Evolutionary conservation across 2,329 filamentous ascomycete genomes (phyloP), one percentile per base, ranked within the genome.

Genomic region (Spiromastix sp.): DNA sequence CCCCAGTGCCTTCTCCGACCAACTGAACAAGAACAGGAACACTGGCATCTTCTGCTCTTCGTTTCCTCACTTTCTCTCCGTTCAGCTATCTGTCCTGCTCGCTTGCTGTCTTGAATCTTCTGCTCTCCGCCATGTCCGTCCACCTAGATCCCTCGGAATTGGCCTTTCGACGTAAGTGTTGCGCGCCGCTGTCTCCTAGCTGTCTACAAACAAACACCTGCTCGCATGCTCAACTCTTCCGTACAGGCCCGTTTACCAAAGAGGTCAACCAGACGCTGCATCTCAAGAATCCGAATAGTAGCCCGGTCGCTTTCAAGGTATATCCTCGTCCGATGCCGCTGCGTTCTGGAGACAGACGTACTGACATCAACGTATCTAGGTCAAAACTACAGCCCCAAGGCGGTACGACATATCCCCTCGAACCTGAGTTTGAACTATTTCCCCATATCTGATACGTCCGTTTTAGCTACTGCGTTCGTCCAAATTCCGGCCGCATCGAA

Each of bases 361-460:
- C n/a, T n/a, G n/a, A n/a, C n/a, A n/a, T n/a, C 24, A 35, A 37
- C 25, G 34, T 39, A 31, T 41, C 17, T 21, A 94, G 86, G 91
- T 98, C 63, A 98, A 98, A 78, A 98, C 91, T 32, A 98, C 91
- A 44, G 91, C 91, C 32, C 91, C 91, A 21, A 96, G 96, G 68
- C 91, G 96, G 89, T 98, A 83, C 56, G 81, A n/a, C 41, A 48
- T 45, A 36, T 39, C 42, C 27, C 38, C 19, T 32, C 25, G 32
- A 21, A 27, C 18, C 13, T 31, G 34, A 16, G n/a, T n/a, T n/a
- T n/a, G n/a, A n/a, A n/a, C n/a, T n/a, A n/a, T 19, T 30, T 27
- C 18, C 30, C n/a, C 18, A 16, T 11, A 6, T 29, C 19, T 36
- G 5, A 20, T 6, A 12, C 31, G 27, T 42, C 21, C 41, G 45